Evolutionary conservation across 768 basidiomycete species (phyloP), one percentile per base, ranked within the genome.

Genomic region (Kwoniella sp.): DNA sequence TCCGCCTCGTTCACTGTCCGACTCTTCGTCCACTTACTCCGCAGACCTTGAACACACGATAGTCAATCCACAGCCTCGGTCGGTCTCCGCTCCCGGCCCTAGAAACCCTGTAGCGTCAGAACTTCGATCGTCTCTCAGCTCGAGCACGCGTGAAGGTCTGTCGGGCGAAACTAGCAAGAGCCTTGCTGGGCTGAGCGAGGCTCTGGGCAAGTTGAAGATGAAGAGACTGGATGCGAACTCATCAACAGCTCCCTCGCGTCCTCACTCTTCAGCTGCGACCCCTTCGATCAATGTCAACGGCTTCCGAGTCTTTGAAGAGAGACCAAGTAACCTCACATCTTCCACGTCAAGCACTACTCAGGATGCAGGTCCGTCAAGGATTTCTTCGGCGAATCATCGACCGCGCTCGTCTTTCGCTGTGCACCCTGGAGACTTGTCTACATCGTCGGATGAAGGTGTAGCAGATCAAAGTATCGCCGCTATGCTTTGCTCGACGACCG

Each of bases 191-290:
- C 53, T 77, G 4, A 70, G 57, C 37, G 73, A 69, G 26, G 75
- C 75, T 12, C 51, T 78, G 13, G 63, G 69, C n/a, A 70, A 72
- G 41, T 58, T 78, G 3, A 72, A 74, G 57, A 54, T 67, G 23
- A 72, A 66, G 59, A 55, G 54, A 11, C 28, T 29, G 11, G 29
- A 31, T 7, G 22, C 30, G 13, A 17, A 22, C 29, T 34, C 60
- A 12, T 11, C 25, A 29, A 15, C 26, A 12, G 29, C 25, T 22
- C 31, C 25, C 4, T 45, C 41, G 4, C 41, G 41, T 11, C 20
- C 41, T 45, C 41, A 45, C 15, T 45, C 41, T 45, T 11, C 5
- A 17, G 22, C 9, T 15, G n/a, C 15, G 31, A 38, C 48, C 23
- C 60, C 60, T 2, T 54, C 50, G 11, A 53, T 61, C 22, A 54